A percentile compares a stretch with the other conserved stretches of the same genome.
Evolutionary conservation across 139 green algal species (phyloP).

Genomic region (Edaphochlamys debaryana): DNA sequence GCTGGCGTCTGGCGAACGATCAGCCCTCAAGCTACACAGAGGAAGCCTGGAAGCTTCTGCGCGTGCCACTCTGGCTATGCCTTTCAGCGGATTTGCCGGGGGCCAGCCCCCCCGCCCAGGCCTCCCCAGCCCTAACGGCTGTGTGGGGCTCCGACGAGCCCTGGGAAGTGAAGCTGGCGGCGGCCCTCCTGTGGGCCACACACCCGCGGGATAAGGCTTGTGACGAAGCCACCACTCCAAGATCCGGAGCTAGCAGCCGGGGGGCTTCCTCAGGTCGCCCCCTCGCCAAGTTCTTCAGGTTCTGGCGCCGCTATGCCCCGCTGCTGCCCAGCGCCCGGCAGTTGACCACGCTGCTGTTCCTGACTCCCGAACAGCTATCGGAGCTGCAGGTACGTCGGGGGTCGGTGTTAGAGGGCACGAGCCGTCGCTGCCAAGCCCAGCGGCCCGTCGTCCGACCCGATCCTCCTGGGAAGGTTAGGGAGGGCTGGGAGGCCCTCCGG

Average conservation of each 20-base stretch:
- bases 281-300: background rate
- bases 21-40: no score
- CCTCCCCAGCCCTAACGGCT: background rate
- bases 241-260: background rate
- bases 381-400: slow-evolving; percentile 17
- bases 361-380: background rate
- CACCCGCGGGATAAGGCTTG: background rate
- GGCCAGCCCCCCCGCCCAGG: no score
- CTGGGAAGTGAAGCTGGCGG: slow-evolving; percentile 41
- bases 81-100: no score
- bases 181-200: slow-evolving; percentile 36
- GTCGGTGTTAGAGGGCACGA: background rate
- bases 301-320: slow-evolving; percentile 39
- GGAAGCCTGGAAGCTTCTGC: no score
- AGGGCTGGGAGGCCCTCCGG: no score
- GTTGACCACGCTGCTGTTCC: slow-evolving; percentile 25
- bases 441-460: no score
- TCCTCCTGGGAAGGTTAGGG: no score
- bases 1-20: no score
- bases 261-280: background rate
- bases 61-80: no score
- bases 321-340: slow-evolving; percentile 6
- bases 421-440: background rate
- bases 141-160: no score
- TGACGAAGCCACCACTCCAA: background rate